Conservation (phyloP, 2,329 filamentous ascomycete genomes). For the Rutstroemia sp. region DNA sequence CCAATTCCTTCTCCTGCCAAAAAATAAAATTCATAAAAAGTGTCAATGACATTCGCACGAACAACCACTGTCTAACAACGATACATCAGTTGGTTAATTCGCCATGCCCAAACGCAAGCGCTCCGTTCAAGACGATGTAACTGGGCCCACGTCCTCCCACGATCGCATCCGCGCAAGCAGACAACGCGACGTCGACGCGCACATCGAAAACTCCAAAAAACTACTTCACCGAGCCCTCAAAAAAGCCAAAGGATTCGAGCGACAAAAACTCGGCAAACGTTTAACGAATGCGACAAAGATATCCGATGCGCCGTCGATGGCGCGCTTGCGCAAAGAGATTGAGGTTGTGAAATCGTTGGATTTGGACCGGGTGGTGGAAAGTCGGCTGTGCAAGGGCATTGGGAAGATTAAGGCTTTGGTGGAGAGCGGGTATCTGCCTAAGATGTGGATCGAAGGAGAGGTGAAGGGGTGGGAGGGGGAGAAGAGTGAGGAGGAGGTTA, state of each 20-base stretch:
- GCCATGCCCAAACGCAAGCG: slow-evolving; percentile 54
- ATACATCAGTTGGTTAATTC: neutral
- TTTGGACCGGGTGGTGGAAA: slow-evolving; percentile 36
- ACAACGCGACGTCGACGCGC: slow-evolving; percentile 35
- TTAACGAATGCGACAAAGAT: slow-evolving; percentile 44
- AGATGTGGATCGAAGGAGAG: slow-evolving; percentile 13
- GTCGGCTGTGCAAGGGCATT: slow-evolving; percentile 42
- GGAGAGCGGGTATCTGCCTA: slow-evolving; percentile 37
- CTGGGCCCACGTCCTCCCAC: neutral
- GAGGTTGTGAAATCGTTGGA: slow-evolving; percentile 43
- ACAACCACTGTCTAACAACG: neutral
- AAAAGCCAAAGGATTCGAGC: slow-evolving; percentile 66
- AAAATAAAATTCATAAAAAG: neutral
- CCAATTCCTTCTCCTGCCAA: neutral
- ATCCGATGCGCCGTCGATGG: slow-evolving; percentile 40
- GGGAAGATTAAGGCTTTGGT: slow-evolving; percentile 42
- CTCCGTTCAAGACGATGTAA: slow-evolving; percentile 9
- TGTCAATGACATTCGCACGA: neutral
- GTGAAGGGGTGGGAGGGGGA: slow-evolving; percentile 5
- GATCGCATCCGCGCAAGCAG: slow-evolving; percentile 30
- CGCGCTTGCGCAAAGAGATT: slow-evolving; percentile 55
- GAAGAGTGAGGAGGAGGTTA: slow-evolving; percentile 7
- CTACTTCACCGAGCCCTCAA: slow-evolving; percentile 62
- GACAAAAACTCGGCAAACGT: slow-evolving; percentile 62
- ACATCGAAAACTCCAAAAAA: slow-evolving; percentile 48